Base-by-base conservation (phyloP, 2,329 filamentous ascomycete species). In the Pseudogymnoascus sp. region DNA sequence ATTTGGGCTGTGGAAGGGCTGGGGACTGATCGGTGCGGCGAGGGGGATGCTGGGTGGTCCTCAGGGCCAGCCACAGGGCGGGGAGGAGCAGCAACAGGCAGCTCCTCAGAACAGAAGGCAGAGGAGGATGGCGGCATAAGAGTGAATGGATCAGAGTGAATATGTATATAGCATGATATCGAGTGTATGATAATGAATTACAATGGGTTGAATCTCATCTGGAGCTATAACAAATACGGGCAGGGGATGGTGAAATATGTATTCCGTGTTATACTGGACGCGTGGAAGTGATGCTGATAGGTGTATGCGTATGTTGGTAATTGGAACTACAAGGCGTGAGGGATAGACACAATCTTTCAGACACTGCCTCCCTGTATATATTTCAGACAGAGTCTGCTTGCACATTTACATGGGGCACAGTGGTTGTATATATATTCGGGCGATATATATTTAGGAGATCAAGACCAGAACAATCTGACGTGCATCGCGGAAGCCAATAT, bases 11-110 rank as follows among this genome's bases (percentile, higher is more conserved):
- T 72, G 70, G 57, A 74, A 74, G 60, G 72, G 71, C 6, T 74
- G 70, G 66, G 70, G 71, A 39, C 54, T 74, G 31, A 62, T 73
- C 26, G 69, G 68, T 1, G 70, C 71, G 67, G 73, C 73, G n/a
- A 71, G 67, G 60, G 71, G 71, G 2, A 70, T 74, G 72, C 70
- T 73, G 69, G 72, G 72, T 51, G 71, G 69, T 61, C 67, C 68
- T 5, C 67, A 71, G 45, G 63, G 57, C 16, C 67, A 66, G 59
- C 14, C 51, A 18, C 18, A 39, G 59, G 39, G 21, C 2, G 36
- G 34, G 34, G 68, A 71, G 61, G 66, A 68, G 64, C 66, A 72
- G 54, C 69, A 71, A 59, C 68, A 71, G 61, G 64, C 60, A n/a
- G 66, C 67, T 12, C 62, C 64, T n/a, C n/a, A 39, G 42, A 74